These are phyloP conservation scores for Thermothelomyces thermophilus DNA, from an alignment of 2,329 filamentous ascomycete genomes.

Conservation along the genomic window DNA sequence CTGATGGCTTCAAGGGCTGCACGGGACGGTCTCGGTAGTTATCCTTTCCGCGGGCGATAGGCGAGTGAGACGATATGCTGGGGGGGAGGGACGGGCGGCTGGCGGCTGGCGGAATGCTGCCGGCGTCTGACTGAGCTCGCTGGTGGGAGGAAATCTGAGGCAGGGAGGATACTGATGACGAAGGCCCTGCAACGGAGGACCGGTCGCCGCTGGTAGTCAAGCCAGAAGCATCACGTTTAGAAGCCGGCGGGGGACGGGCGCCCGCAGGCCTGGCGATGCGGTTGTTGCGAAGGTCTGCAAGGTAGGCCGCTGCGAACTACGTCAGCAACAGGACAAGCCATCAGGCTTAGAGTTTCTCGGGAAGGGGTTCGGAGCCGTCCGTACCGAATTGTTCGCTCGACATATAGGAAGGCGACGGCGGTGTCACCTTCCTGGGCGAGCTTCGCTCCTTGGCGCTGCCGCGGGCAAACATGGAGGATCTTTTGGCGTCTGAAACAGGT, in stretches of 20 bases:
- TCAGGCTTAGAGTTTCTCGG: neutral
- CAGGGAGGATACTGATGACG: slow-evolving; percentile 30
- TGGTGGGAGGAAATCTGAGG: slow-evolving; percentile 31
- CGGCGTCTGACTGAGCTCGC: slow-evolving; percentile 28
- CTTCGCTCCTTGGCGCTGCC: slow-evolving; percentile 31
- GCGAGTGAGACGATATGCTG: slow-evolving; percentile 47
- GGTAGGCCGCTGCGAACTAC: slow-evolving; percentile 54
- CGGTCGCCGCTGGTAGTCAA: slow-evolving; percentile 27
- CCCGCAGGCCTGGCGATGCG: slow-evolving; percentile 63
- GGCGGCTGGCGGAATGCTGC: slow-evolving; percentile 24
- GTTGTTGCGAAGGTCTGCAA: slow-evolving; percentile 63
- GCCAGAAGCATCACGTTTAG: slow-evolving; percentile 31
- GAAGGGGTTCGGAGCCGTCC: slow-evolving; percentile 20
- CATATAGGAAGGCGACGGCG: slow-evolving; percentile 59
- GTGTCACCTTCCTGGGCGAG: slow-evolving; percentile 48
- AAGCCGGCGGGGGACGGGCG: slow-evolving; percentile 54
- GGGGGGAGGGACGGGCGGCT: slow-evolving; percentile 37
- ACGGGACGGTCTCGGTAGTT: slow-evolving; percentile 43
- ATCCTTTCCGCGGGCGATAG: slow-evolving; percentile 41
- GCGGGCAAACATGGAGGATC: slow-evolving; percentile 29
- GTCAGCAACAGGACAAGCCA: slow-evolving; percentile 12
- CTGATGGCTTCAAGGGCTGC: slow-evolving; percentile 47
- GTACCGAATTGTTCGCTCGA: slow-evolving; percentile 61
- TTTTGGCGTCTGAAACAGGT: neutral
- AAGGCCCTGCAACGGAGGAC: slow-evolving; percentile 26